Evolutionary conservation across 1,284 basidiomycete species (phyloP).

Genomic region (Malassezia restricta): DNA sequence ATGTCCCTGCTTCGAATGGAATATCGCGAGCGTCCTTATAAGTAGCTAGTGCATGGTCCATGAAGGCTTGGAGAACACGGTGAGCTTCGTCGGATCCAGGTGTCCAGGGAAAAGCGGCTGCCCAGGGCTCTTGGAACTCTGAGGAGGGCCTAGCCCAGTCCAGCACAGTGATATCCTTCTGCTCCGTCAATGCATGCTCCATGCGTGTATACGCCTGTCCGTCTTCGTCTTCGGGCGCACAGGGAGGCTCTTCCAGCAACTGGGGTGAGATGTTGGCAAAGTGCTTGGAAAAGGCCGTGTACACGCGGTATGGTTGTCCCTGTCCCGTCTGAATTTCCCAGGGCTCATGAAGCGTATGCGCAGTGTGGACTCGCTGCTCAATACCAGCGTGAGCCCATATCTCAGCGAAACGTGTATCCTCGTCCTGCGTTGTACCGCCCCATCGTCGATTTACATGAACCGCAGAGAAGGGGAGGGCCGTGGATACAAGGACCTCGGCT

Average conservation of each 20-base stretch:
- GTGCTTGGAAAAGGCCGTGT: conserved; percentile 8
- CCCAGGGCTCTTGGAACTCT: conserved; percentile 2
- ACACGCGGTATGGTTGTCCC: conserved; percentile 5
- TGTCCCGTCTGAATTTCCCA: conserved; percentile 11
- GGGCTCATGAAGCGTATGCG: conserved; percentile 12
- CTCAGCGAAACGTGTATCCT: background rate
- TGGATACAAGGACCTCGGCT: background rate
- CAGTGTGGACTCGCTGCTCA: background rate
- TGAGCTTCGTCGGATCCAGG: conserved; percentile 4
- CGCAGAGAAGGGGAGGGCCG: background rate
- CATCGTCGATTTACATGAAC: conserved; percentile 9
- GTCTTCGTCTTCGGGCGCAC: background rate
- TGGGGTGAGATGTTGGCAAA: conserved; percentile 1
- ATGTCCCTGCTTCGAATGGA: conserved; percentile 6
- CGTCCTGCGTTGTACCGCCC: conserved; percentile 5
- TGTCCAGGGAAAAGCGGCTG: conserved; percentile 4
- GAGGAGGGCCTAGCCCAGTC: conserved; percentile 1
- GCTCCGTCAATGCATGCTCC: background rate
- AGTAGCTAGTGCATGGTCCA: background rate
- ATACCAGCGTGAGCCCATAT: background rate
- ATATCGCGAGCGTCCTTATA: conserved; percentile 3
- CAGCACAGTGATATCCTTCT: background rate
- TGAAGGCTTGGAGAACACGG: background rate
- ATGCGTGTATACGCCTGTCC: background rate
- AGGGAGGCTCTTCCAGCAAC: conserved; percentile 2